A percentile compares a stretch with the other conserved stretches of the same genome.
phyloP scores from a whole-genome alignment of 331 rosid species.

The Stylosanthes scabra region DNA sequence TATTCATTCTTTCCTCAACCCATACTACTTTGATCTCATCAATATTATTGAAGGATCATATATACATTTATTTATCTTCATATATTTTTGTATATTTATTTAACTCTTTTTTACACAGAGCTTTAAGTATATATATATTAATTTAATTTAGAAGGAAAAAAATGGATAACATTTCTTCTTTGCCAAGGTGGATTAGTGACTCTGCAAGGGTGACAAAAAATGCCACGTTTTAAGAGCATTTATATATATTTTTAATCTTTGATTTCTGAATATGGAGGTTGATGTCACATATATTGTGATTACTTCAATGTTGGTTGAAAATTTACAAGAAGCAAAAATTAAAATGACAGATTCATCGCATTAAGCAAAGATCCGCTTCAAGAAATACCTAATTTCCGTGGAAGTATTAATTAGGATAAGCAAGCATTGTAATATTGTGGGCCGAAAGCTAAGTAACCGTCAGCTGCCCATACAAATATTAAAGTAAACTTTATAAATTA shows the following conservation, averaged over 20 bases:
- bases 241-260: not conserved
- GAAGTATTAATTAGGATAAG: not conserved
- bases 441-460: conserved; percentile 4
- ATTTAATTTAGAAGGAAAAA: no score
- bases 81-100: no score
- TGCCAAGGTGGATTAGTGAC: not conserved
- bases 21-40: no score
- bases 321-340: no score
- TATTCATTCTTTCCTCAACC: no score
- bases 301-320: no score
- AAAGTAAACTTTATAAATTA: not conserved
- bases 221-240: conserved; percentile 7
- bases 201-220: not conserved
- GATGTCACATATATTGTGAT: not conserved
- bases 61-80: no score
- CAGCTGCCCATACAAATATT: not conserved
- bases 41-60: no score
- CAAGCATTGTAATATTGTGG: not conserved
- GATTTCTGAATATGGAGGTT: not conserved
- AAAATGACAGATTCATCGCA: not conserved
- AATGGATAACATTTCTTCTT: no score
- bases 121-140: no score
- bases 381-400: not conserved
- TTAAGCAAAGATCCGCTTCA: not conserved
- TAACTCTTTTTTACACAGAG: no score